These are phyloP conservation scores for Cladophialophora chaetospira DNA, from an alignment of 2,329 filamentous ascomycete species.

Conservation along the genomic window DNA sequence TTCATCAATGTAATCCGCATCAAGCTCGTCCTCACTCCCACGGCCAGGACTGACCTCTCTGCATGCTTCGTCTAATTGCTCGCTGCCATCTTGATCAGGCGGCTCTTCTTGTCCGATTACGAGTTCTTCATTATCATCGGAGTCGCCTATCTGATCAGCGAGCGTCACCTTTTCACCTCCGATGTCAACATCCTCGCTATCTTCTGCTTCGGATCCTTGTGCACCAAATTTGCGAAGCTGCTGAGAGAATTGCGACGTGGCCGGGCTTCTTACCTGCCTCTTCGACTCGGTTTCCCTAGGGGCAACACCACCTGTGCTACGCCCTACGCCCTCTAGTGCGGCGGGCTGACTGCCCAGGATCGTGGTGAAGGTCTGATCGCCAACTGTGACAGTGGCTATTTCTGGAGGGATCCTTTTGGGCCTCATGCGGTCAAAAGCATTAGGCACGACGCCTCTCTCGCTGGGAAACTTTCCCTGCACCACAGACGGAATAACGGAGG, in stretches of 20 bases:
- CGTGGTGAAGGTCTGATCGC: constrained; percentile 66
- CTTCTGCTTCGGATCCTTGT: constrained; percentile 17
- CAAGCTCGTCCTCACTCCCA: constrained; percentile 20
- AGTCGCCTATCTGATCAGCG: too few species aligned
- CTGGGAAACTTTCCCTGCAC: constrained; percentile 38
- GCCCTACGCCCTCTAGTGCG: constrained; percentile 33
- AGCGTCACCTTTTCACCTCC: constrained; percentile 15
- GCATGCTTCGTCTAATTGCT: too few species aligned
- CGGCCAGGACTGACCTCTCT: background rate
- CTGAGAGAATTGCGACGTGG: constrained; percentile 25
- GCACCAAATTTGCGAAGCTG: constrained; percentile 26
- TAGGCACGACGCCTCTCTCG: constrained; percentile 52
- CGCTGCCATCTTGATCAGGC: too few species aligned
- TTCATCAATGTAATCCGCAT: constrained; percentile 55
- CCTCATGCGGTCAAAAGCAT: constrained; percentile 66
- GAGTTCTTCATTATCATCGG: constrained; percentile 57
- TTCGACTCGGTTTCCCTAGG: background rate
- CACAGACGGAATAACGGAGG: constrained; percentile 32
- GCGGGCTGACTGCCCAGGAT: constrained; percentile 60
- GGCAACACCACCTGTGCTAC: constrained; percentile 3
- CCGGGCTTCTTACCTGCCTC: constrained; percentile 3
- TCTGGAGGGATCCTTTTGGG: constrained; percentile 64
- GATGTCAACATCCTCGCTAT: constrained; percentile 36
- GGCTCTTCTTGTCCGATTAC: constrained; percentile 33
- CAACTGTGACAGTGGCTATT: constrained; percentile 74